Percentiles rank a stretch among this genome's conserved stretches.
Evolutionary conservation across 805 yeast genomes (phyloP).

Genomic region (Wickerhamomyces alni): DNA sequence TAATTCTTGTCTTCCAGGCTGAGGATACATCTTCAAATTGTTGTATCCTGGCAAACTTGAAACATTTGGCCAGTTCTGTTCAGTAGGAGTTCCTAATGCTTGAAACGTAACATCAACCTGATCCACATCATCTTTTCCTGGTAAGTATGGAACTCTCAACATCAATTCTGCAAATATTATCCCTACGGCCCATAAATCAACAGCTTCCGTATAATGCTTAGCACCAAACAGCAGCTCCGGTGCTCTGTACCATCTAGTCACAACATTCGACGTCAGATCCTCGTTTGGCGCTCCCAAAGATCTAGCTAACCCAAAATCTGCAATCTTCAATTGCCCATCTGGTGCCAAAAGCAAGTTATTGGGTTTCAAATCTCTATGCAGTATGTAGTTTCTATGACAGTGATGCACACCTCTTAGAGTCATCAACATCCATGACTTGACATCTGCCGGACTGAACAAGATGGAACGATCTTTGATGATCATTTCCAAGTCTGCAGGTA

Average conservation of each 20-base stretch:
- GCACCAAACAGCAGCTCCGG: conserved; percentile 92
- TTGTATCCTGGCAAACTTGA: conserved; percentile 72
- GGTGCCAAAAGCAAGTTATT: conserved; percentile 85
- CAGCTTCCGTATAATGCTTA: conserved; percentile 78
- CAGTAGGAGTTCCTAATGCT: conserved; percentile 95
- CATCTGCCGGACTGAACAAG: conserved; percentile 78
- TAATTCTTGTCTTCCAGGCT: conserved; percentile 74
- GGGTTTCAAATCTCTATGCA: conserved; percentile 93
- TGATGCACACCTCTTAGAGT: conserved; percentile 92
- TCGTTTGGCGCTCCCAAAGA: conserved; percentile 74
- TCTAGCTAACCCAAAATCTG: conserved; percentile 96
- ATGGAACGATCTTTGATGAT: conserved; percentile 74
- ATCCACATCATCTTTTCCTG: conserved; percentile 86
- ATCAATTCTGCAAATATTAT: conserved; percentile 92
- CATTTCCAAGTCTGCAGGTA: conserved; percentile 89
- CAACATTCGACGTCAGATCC: conserved; percentile 85
- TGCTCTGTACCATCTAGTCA: conserved; percentile 96
- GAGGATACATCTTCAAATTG: conserved; percentile 70
- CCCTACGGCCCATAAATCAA: conserved; percentile 97
- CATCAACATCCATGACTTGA: conserved; percentile 93
- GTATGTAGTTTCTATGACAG: conserved; percentile 84
- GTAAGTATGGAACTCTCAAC: conserved; percentile 91
- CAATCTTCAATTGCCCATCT: conserved; percentile 82
- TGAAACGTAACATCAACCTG: conserved; percentile 91
- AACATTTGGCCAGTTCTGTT: conserved; percentile 86